These are phyloP conservation scores for Fagopyrum esculentum DNA, from an alignment of 148 eudicot genomes.

Conservation along the genomic window DNA sequence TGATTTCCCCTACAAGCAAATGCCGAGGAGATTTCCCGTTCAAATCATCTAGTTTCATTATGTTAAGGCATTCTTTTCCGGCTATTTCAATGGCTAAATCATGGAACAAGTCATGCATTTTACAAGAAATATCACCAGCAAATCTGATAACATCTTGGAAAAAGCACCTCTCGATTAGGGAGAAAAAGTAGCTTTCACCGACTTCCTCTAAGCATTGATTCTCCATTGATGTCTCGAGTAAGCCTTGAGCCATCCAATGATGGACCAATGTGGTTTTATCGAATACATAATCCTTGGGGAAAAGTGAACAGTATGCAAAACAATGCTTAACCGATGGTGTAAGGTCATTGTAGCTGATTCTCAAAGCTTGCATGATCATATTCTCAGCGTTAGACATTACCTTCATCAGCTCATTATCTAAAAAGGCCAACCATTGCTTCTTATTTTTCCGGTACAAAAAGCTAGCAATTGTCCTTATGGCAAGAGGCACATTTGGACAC, in stretches of 20 bases:
- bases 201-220: slow-evolving; percentile 12
- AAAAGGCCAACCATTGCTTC: slow-evolving; percentile 22
- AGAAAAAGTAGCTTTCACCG: slow-evolving; percentile 15
- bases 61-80: not conserved
- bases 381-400: not conserved
- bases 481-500: slow-evolving; percentile 16
- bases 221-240: not conserved
- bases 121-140: slow-evolving; percentile 8
- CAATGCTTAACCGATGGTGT: slow-evolving; percentile 8
- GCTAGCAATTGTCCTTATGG: not conserved
- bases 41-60: not conserved
- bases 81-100: slow-evolving; percentile 16
- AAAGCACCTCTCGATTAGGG: slow-evolving; percentile 17
- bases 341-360: slow-evolving; percentile 27
- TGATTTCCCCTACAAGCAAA: too few relatives aligned
- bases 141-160: slow-evolving; percentile 7
- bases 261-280: slow-evolving; percentile 7
- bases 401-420: slow-evolving; percentile 6
- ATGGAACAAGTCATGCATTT: slow-evolving; percentile 21
- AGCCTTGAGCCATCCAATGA: slow-evolving; percentile 24
- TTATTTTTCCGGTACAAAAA: not conserved
- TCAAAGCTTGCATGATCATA: slow-evolving; percentile 23
- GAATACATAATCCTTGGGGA: slow-evolving; percentile 16
- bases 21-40: not conserved
- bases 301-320: slow-evolving; percentile 17